Evolutionary conservation across 1,284 basidiomycete species (phyloP).

Genomic region (Sanghuangporus weigelae): DNA sequence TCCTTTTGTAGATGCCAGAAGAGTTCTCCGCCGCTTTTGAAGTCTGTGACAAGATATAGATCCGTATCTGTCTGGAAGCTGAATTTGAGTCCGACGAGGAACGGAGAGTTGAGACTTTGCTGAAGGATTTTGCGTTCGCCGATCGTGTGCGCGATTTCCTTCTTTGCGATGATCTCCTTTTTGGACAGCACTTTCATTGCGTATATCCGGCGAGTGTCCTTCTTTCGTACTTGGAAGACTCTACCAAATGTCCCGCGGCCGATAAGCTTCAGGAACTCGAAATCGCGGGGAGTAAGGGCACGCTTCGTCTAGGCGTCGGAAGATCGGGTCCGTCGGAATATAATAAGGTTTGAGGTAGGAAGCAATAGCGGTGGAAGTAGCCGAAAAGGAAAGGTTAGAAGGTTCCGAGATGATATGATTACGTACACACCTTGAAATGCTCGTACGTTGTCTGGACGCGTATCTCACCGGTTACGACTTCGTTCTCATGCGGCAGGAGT

Average conservation of each 20-base stretch:
- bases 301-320: slow-evolving; percentile 58
- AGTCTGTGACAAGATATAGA: slow-evolving; percentile 97
- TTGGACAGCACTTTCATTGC: slow-evolving; percentile 99
- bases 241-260: slow-evolving; percentile 98
- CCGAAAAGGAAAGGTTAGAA: neutral
- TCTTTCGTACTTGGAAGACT: slow-evolving; percentile 98
- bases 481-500: slow-evolving; percentile 73
- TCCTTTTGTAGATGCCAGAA: slow-evolving; percentile 98
- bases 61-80: slow-evolving; percentile 96
- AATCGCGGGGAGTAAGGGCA: slow-evolving; percentile 85
- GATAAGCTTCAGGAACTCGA: slow-evolving; percentile 98
- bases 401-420: neutral
- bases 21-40: slow-evolving; percentile 97
- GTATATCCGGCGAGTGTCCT: slow-evolving; percentile 97
- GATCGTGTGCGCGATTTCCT: slow-evolving; percentile 99
- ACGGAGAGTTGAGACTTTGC: slow-evolving; percentile 89
- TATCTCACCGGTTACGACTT: slow-evolving; percentile 87
- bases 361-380: neutral
- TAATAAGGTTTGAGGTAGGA: neutral
- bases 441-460: slow-evolving; percentile 94
- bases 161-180: slow-evolving; percentile 98
- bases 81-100: slow-evolving; percentile 98
- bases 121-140: slow-evolving; percentile 99
- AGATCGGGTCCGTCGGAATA: neutral
- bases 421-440: slow-evolving; percentile 69